Percentiles rank a stretch among this genome's conserved stretches.
These are phyloP conservation scores for Arthrobotrys entomopaga DNA, from an alignment of 2,329 filamentous ascomycete genomes.

Conservation along the genomic window DNA sequence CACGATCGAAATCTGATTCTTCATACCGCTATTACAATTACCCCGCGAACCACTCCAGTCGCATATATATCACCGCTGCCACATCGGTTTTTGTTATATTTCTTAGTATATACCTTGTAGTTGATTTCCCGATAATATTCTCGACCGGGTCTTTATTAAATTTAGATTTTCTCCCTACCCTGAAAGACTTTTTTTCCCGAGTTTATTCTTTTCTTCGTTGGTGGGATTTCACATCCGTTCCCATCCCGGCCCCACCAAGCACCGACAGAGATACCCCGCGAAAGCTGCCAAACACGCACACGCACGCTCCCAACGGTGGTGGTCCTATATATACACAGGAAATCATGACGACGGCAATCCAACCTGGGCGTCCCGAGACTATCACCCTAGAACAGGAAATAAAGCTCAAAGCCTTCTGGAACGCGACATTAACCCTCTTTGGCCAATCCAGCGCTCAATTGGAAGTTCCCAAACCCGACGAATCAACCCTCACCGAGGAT, in stretches of 20 bases:
- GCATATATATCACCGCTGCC: constrained; percentile 9
- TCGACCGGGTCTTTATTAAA: neutral
- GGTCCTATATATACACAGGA: constrained; percentile 11
- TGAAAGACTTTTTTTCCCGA: neutral
- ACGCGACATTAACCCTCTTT: constrained; percentile 77
- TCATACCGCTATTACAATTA: neutral
- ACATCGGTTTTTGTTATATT: constrained; percentile 24
- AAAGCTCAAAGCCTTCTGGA: constrained; percentile 90
- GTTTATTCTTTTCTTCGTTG: constrained; percentile 25
- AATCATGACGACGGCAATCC: constrained; percentile 63
- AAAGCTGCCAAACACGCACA: constrained; percentile 3
- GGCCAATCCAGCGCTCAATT: constrained; percentile 66
- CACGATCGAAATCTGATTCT: constrained; percentile 7
- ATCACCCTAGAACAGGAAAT: constrained; percentile 88
- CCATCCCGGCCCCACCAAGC: constrained; percentile 12
- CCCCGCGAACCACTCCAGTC: neutral
- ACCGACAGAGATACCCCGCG: constrained; percentile 13
- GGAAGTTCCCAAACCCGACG: constrained; percentile 34
- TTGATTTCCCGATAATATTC: neutral
- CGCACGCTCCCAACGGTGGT: too few species aligned
- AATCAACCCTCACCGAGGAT: constrained; percentile 38
- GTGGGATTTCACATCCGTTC: constrained; percentile 15
- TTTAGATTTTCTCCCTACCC: neutral
- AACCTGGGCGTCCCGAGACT: constrained; percentile 81
- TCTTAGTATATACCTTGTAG: constrained; percentile 15